phyloP scores from a whole-genome alignment of 768 basidiomycete species.

The Suillus spraguei region DNA sequence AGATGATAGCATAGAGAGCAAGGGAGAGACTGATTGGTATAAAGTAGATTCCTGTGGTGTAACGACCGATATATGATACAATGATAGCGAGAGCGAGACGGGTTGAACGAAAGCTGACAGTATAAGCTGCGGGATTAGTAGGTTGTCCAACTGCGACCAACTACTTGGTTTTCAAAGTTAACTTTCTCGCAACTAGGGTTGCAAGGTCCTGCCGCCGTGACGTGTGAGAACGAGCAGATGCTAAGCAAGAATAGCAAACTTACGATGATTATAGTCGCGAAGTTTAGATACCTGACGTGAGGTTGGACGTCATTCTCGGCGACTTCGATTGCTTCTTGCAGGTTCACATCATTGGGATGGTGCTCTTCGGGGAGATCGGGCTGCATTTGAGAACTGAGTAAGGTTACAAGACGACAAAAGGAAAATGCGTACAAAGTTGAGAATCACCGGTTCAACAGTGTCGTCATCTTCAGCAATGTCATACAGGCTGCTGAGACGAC shows the following conservation, averaged over 20 bases:
- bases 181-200: neutral
- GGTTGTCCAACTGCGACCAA: neutral
- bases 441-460: neutral
- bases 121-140: neutral
- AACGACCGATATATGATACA: neutral
- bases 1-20: neutral
- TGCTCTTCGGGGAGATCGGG: neutral
- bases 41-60: neutral
- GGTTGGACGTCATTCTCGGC: conserved; percentile 3
- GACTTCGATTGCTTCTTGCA: neutral
- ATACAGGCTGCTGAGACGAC: neutral
- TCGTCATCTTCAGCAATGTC: neutral
- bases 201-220: neutral
- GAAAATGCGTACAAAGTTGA: neutral
- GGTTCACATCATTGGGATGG: neutral
- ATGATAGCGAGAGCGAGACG: neutral
- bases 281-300: neutral
- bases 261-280: conserved; percentile 8
- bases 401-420: neutral
- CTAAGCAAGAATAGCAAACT: neutral
- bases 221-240: neutral
- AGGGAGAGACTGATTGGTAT: neutral
- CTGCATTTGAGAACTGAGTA: neutral
- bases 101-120: neutral
- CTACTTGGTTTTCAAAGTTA: neutral